A percentile compares a stretch with the other conserved stretches of the same genome.
Conservation (phyloP, 176 grass and related monocot species). For the Guadua angustifolia region DNA sequence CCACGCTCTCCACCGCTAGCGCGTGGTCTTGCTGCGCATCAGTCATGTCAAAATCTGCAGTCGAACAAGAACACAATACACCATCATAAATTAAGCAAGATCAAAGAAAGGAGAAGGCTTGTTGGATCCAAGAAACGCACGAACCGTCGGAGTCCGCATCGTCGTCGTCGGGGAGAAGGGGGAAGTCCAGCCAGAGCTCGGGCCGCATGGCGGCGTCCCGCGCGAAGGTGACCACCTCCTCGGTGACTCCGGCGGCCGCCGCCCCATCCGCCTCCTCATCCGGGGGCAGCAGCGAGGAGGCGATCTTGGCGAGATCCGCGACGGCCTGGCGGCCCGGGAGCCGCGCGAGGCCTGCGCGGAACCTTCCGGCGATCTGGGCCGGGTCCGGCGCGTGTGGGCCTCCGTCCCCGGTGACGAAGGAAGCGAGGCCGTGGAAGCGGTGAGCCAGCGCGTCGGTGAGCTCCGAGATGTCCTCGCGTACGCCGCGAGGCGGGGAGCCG, state of each 20-base stretch:
- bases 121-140: not conserved
- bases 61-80: not conserved
- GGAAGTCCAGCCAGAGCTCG: slow-evolving; percentile 92
- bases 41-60: slow-evolving; percentile 83
- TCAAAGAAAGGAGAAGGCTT: not conserved
- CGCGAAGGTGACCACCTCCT: slow-evolving; percentile 79
- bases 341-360: slow-evolving; percentile 75
- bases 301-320: slow-evolving; percentile 82
- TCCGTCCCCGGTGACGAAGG: slow-evolving; percentile 51
- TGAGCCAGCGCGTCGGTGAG: slow-evolving; percentile 67
- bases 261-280: slow-evolving; percentile 44
- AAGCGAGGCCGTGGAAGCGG: slow-evolving; percentile 78
- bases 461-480: slow-evolving; percentile 88
- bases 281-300: slow-evolving; percentile 69
- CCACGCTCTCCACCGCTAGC: slow-evolving; percentile 68
- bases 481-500: slow-evolving; percentile 59
- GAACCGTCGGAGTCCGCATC: slow-evolving; percentile 62
- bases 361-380: slow-evolving; percentile 71
- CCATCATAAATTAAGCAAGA: not conserved
- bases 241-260: slow-evolving; percentile 49
- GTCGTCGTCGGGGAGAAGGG: slow-evolving; percentile 65
- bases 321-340: slow-evolving; percentile 76
- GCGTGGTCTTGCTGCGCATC: slow-evolving; percentile 80
- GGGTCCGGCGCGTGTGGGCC: slow-evolving; percentile 39
- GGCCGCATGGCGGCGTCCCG: slow-evolving; percentile 79